These are phyloP conservation scores for Pichia pseudocactophila DNA, from an alignment of 805 yeast species.

Conservation along the genomic window DNA sequence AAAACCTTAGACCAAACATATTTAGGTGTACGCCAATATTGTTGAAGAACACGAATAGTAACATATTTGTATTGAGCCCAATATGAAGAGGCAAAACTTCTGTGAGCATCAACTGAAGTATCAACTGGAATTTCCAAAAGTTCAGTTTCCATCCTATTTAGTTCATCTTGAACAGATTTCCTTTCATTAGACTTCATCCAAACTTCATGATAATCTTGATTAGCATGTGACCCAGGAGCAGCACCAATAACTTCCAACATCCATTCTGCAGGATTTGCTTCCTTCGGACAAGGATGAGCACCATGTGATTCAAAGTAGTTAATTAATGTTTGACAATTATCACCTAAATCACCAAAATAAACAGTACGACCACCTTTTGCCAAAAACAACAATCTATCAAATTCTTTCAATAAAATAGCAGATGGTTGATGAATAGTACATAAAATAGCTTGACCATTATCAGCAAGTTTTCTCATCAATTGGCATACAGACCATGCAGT, in stretches of 20 bases:
- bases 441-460: not conserved
- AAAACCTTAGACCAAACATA: slow-evolving; percentile 49
- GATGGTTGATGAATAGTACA: not conserved
- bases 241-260: slow-evolving; percentile 83
- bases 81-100: slow-evolving; percentile 41
- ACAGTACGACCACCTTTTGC: not conserved
- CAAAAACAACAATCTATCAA: not conserved
- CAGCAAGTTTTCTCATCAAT: not conserved
- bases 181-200: slow-evolving; percentile 68
- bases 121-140: slow-evolving; percentile 31
- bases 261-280: slow-evolving; percentile 85
- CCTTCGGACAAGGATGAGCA: slow-evolving; percentile 54
- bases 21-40: slow-evolving; percentile 57
- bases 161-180: slow-evolving; percentile 47
- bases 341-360: not conserved
- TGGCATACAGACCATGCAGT: not conserved
- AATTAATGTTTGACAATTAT: slow-evolving; percentile 23
- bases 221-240: slow-evolving; percentile 70
- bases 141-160: slow-evolving; percentile 56
- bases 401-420: not conserved
- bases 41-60: slow-evolving; percentile 44
- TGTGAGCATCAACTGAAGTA: slow-evolving; percentile 25
- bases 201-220: slow-evolving; percentile 64
- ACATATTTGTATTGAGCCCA: slow-evolving; percentile 36
- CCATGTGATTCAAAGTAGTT: slow-evolving; percentile 60